Evolutionary conservation across 495 filamentous ascomycete genomes (phyloP), one percentile per base, ranked within the genome.

Genomic region (Penicillium paxilli): DNA sequence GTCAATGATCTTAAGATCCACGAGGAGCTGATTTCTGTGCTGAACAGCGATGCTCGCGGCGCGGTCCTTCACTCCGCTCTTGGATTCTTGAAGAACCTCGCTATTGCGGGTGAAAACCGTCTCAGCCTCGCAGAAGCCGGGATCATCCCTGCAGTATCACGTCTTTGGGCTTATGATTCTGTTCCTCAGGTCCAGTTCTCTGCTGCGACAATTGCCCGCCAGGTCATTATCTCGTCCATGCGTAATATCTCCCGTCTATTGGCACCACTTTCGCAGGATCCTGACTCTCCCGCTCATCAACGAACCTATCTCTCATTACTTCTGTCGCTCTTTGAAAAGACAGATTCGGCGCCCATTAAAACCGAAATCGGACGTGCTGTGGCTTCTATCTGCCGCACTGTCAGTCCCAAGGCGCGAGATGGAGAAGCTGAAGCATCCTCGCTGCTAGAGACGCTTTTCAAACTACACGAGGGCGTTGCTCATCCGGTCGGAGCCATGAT

Each of bases 61-160:
- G 80, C 84, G 22, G 77, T 89, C 0, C 71, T 88, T 3, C 87
- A 91, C 65, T 80, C 87, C 8, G 73, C 78, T 4, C 75, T 91
- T 7, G 81, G 87, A n/a, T 90, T 92, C 58, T 71, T 92, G 49
- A 92, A 90, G 62, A 93, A 94, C 59, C 76, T 93, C 2, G 86
- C 88, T 28, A 84, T 93, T 51, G 81, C 87, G 2, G 62, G 74
- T 8, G 70, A 72, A 5, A 91, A 92, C 59, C 89, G 87, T 50
- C 47, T 68, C 24, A 57, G 66, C 8, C 67, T 93, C 4, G 88
- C 82, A 7, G 61, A 77, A 10, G 72, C 80, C 0, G 81, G 78
- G 0, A 72, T 84, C 1, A 66, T 80, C 5, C 60, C 72, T 22
- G 70, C 79, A 1, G 75, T 90, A 19, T 82, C 87, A 2, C 73